Conservation (phyloP, 2,329 filamentous ascomycete genomes). For the Sclerotinia trifoliorum region DNA sequence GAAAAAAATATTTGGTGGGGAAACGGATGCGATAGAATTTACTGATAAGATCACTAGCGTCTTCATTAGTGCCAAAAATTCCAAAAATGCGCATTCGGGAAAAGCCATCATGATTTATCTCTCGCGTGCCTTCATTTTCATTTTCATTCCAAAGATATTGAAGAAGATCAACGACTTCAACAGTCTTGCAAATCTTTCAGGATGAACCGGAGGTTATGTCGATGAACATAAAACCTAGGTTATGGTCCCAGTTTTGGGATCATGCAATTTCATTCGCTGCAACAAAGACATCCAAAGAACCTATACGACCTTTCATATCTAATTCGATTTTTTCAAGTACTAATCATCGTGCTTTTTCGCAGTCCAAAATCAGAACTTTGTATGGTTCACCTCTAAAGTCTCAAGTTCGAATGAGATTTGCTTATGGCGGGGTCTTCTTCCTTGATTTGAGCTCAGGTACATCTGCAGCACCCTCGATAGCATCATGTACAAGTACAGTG, state of each 20-base stretch:
- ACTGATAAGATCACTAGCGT: conserved; percentile 24
- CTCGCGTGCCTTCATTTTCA: conserved; percentile 17
- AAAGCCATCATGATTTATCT: conserved; percentile 19
- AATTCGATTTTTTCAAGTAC: conserved; percentile 24
- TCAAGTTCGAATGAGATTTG: conserved; percentile 49
- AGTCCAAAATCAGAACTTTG: conserved; percentile 32
- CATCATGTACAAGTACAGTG: conserved; percentile 28
- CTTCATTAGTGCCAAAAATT: conserved; percentile 20
- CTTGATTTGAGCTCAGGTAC: conserved; percentile 46
- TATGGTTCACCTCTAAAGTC: conserved; percentile 42
- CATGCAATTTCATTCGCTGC: conserved; percentile 30
- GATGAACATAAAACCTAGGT: conserved; percentile 46
- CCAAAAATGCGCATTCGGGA: conserved; percentile 21
- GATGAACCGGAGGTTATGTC: conserved; percentile 49
- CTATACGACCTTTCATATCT: conserved; percentile 23
- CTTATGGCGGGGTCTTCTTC: conserved; percentile 55
- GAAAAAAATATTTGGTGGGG: conserved; percentile 21
- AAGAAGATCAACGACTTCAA: conserved; percentile 30
- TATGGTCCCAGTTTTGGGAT: conserved; percentile 47
- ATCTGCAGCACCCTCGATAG: conserved; percentile 39
- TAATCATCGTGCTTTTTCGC: conserved; percentile 29
- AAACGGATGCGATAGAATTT: conserved; percentile 17
- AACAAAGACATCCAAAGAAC: conserved; percentile 27
- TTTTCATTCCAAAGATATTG: neutral
- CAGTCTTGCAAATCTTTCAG: conserved; percentile 39